phyloP scores from a whole-genome alignment of 1,139 yeast genomes.

The Nadsonia commutata region DNA sequence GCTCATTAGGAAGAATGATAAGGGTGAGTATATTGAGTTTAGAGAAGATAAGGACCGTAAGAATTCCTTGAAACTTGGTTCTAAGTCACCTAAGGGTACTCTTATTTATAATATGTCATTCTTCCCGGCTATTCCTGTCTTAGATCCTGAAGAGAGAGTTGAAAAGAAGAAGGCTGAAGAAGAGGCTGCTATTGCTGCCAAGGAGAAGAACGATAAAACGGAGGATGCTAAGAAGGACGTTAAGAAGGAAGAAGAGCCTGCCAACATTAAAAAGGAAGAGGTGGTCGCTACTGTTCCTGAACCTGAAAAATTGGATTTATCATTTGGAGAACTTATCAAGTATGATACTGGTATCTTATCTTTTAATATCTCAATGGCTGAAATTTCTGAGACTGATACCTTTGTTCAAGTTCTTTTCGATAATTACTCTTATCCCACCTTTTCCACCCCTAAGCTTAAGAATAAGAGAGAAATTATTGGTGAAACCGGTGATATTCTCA shows the following conservation, averaged over 20 bases:
- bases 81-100: constrained; percentile 68
- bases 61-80: constrained; percentile 47
- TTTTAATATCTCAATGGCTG: constrained; percentile 47
- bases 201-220: constrained; percentile 17
- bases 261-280: constrained; percentile 22
- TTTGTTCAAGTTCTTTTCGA: constrained; percentile 68
- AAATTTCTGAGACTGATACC: constrained; percentile 33
- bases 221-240: constrained; percentile 13
- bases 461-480: constrained; percentile 31
- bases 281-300: constrained; percentile 19
- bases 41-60: constrained; percentile 42
- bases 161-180: constrained; percentile 34
- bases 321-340: constrained; percentile 25
- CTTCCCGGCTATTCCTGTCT: constrained; percentile 66
- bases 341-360: constrained; percentile 68
- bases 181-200: constrained; percentile 13
- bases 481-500: constrained; percentile 54
- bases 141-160: constrained; percentile 56
- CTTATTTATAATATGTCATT: constrained; percentile 62
- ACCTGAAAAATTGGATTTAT: constrained; percentile 26
- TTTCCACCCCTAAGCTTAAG: constrained; percentile 35
- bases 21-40: constrained; percentile 49
- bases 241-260: constrained; percentile 15
- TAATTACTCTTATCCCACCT: constrained; percentile 50
- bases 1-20: constrained; percentile 51